phyloP scores from a whole-genome alignment of 208 protist species.

The Acanthamoeba royreba region DNA sequence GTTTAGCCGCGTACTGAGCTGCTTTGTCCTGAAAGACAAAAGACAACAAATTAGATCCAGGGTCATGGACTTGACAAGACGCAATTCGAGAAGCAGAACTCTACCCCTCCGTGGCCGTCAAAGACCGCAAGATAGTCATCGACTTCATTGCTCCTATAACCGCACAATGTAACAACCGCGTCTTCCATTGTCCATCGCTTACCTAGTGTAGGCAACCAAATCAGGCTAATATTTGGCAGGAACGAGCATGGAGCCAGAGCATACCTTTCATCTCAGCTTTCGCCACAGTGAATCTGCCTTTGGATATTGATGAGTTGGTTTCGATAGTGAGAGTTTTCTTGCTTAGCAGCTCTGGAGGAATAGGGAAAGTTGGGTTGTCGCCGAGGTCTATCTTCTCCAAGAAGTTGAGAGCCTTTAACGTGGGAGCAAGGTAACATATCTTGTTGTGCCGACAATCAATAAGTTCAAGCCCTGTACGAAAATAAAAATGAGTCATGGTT shows the following conservation, averaged over 20 bases:
- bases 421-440: background rate
- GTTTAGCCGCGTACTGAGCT: background rate
- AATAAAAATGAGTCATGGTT: too few species aligned
- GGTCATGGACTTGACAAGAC: background rate
- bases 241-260: conserved; percentile 11
- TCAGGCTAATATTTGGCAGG: conserved; percentile 56
- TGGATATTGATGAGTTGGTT: background rate
- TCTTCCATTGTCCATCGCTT: conserved; percentile 68
- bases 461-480: background rate
- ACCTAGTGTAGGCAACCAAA: conserved; percentile 64
- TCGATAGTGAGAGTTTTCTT: background rate
- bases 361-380: background rate
- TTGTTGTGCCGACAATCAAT: background rate
- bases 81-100: background rate
- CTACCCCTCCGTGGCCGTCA: conserved; percentile 54
- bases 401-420: background rate
- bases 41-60: too few species aligned
- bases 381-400: background rate
- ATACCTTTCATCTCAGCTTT: conserved; percentile 17
- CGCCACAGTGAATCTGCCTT: background rate
- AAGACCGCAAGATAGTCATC: conserved; percentile 70
- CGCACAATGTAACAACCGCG: conserved; percentile 52
- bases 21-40: too few species aligned
- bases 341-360: background rate
- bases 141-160: conserved; percentile 47